These are phyloP conservation scores for Amphicarpaea edgeworthii DNA, from an alignment of 306 rosid species.

Conservation along the genomic window DNA sequence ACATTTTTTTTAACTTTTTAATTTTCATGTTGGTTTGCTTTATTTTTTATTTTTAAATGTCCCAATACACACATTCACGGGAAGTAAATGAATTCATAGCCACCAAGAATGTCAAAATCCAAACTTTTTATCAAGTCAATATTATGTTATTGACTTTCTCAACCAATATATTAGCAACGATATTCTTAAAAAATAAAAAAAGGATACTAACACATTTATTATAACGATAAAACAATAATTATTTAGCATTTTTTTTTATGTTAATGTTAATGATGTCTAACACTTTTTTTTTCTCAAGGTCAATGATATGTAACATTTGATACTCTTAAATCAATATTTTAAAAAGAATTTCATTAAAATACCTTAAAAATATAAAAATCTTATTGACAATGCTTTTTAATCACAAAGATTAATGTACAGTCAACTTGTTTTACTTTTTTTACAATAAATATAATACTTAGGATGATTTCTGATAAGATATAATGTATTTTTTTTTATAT, in stretches of 20 bases:
- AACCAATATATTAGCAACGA: background rate
- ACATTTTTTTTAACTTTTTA: background rate
- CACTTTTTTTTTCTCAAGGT: too few relatives aligned
- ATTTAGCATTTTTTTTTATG: background rate
- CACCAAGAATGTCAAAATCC: background rate
- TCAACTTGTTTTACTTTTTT: too few relatives aligned
- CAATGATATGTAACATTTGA: background rate
- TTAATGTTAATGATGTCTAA: background rate
- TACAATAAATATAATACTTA: too few relatives aligned
- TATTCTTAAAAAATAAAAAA: background rate
- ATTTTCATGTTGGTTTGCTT: background rate
- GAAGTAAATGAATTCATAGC: background rate
- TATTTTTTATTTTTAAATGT: background rate
- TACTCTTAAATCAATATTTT: background rate
- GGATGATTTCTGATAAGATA: too few relatives aligned
- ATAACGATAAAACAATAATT: background rate
- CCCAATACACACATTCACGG: background rate
- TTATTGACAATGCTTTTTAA: too few relatives aligned
- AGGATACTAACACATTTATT: background rate
- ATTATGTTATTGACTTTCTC: background rate
- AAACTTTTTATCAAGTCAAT: background rate
- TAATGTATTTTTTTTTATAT: too few relatives aligned
- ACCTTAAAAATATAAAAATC: too few relatives aligned
- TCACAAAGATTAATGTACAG: too few relatives aligned
- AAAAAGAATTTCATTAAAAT: background rate